Conservation (phyloP, 106 monocot species). For the Acorus gramineus region DNA sequence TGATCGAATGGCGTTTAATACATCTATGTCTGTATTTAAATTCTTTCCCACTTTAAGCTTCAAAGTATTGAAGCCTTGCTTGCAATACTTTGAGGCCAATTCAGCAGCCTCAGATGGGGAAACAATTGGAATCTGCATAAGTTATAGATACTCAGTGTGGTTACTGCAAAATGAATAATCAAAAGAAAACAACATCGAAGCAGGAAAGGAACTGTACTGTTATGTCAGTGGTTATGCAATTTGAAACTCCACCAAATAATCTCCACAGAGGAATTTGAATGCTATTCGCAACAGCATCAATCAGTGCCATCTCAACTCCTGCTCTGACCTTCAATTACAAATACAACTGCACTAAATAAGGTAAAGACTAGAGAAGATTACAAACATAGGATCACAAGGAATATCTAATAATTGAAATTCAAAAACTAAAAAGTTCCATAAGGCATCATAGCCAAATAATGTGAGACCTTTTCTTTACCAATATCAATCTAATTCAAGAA, state of each 20-base stretch:
- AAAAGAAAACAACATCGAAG: background rate
- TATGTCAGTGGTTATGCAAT: slow-evolving; percentile 60
- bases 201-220: slow-evolving; percentile 26
- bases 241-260: slow-evolving; percentile 81
- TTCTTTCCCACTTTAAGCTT: slow-evolving; percentile 87
- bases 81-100: slow-evolving; percentile 63
- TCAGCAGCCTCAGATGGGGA: slow-evolving; percentile 70
- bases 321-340: slow-evolving; percentile 64
- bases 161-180: background rate
- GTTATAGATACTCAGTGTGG: background rate
- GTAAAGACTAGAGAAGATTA: background rate
- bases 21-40: slow-evolving; percentile 64
- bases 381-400: too few relatives aligned
- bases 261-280: slow-evolving; percentile 75
- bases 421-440: too few relatives aligned
- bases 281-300: slow-evolving; percentile 89
- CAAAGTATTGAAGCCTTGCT: slow-evolving; percentile 60
- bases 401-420: too few relatives aligned
- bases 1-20: slow-evolving; percentile 56
- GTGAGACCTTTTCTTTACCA: too few relatives aligned
- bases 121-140: slow-evolving; percentile 84
- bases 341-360: slow-evolving; percentile 4
- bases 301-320: slow-evolving; percentile 93
- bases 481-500: too few relatives aligned
- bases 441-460: too few relatives aligned